Conservation (phyloP, 345 rosid genomes). For the Sapria himalayana region DNA sequence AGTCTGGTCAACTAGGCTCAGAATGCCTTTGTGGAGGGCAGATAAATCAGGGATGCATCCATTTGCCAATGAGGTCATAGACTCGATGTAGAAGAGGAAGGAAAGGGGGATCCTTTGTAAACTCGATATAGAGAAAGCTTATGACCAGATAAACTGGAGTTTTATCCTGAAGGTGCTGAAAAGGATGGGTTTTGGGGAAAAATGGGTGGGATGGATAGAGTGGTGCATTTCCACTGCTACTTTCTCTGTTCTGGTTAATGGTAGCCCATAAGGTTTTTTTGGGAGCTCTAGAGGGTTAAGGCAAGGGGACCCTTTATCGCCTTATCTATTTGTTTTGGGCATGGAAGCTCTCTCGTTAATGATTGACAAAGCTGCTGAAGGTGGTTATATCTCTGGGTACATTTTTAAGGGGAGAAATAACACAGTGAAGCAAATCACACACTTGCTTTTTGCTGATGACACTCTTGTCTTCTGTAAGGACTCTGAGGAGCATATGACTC, state of each 20-base stretch:
- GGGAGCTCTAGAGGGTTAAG: not conserved
- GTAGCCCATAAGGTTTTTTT: not conserved
- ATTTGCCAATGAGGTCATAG: no score
- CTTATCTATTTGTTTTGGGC: not conserved
- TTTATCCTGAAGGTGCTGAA: no score
- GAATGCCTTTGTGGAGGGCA: no score
- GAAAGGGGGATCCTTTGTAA: no score
- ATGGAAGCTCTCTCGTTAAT: not conserved
- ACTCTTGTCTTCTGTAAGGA: not conserved
- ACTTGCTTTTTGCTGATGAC: not conserved
- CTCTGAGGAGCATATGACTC: not conserved
- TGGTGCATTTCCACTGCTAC: not conserved
- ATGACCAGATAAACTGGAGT: no score
- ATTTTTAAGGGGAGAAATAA: not conserved
- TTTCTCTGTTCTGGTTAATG: not conserved
- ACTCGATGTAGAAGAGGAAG: no score
- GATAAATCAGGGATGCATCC: no score
- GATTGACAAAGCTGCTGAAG: not conserved
- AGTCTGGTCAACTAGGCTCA: no score
- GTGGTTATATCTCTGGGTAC: not conserved
- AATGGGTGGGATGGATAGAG: not conserved
- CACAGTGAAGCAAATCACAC: not conserved
- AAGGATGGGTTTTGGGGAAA: not conserved
- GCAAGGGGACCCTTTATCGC: not conserved
- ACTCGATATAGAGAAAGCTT: no score